Base-by-base conservation (phyloP, 176 grass and related monocot species). In the Olyra latifolia region DNA sequence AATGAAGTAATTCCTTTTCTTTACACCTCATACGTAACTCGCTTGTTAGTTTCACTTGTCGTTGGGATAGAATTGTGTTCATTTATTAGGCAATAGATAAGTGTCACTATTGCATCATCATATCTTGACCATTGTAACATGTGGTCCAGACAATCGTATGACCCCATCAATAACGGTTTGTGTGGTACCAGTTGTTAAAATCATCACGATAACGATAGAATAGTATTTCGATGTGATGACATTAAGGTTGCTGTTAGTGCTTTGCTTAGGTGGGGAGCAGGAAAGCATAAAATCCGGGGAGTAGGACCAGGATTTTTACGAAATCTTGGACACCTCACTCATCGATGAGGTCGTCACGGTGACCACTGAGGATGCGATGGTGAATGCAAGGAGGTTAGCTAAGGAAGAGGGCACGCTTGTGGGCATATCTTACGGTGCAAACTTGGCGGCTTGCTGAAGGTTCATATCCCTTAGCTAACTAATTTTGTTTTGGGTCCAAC, bases 381-480 rank as follows among this genome's bases (percentile, higher is more conserved):
- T 35, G 4, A 35, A 35, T 35, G 32, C 89, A 28, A 87, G 57
- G 56, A 92, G 84, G 80, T 40, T 92, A 69, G 84, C 87, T n/a
- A 81, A 16, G 27, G 89, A 95, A 89, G 93, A 92, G 79, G 87
- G 87, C 4, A 35, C 4, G 4, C 32, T 35, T 35, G 32, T 35
- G 32, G 32, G 32, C 32, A 35, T 98, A 77, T 98, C 95, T 66
- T 98, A 92, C 73, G 95, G 95, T 56, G 92, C 95, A 25, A 92
- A 91, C 78, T 42, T 98, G 71, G 90, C 95, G 19, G 95, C 92
- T 74, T 94, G 92, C 72, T 98, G 41, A 92, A 98, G 88, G 95
- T 84, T 62, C 8, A 15, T 0, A 80, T 30, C 55, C 73, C 66
- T 41, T 79, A 32, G 44, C 7, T 54, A 46, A 22, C 14, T 2